A percentile compares a stretch with the other conserved stretches of the same genome.
Evolutionary conservation across 2,329 filamentous ascomycete species (phyloP).

Genomic region (Apiospora saccharicola): DNA sequence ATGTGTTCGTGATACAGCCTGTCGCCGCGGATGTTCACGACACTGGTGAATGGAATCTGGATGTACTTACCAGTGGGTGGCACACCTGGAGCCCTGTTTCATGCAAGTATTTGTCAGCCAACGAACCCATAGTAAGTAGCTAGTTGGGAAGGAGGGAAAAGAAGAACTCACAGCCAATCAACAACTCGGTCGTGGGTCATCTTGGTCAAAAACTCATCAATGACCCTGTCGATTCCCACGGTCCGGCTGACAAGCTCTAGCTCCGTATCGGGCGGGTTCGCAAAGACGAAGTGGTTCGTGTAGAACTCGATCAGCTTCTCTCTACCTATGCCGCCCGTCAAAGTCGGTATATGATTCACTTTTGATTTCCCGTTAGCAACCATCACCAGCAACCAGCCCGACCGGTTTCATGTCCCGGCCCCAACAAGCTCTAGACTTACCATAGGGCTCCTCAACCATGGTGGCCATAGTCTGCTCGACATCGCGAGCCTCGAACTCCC

Average conservation of each 20-base stretch:
- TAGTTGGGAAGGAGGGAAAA: neutral
- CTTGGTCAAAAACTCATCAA: constrained; percentile 74
- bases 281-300: constrained; percentile 76
- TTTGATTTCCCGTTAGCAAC: neutral
- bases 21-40: constrained; percentile 74
- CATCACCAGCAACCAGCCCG: neutral
- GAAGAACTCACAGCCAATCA: constrained; percentile 69
- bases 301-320: constrained; percentile 71
- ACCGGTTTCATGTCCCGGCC: neutral
- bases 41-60: constrained; percentile 67
- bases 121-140: neutral
- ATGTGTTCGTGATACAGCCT: constrained; percentile 76
- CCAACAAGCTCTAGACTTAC: neutral
- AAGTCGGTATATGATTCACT: constrained; percentile 78
- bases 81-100: constrained; percentile 60
- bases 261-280: constrained; percentile 71
- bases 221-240: constrained; percentile 73
- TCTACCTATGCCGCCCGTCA: constrained; percentile 75
- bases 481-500: constrained; percentile 72
- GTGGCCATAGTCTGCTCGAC: constrained; percentile 81
- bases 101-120: neutral
- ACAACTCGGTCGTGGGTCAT: constrained; percentile 69
- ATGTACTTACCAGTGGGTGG: constrained; percentile 62
- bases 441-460: constrained; percentile 79
- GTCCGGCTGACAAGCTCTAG: constrained; percentile 77